Evolutionary conservation across 768 basidiomycete genomes (phyloP), one percentile per base, ranked within the genome.

Genomic region (Mycena olivaceomarginata): DNA sequence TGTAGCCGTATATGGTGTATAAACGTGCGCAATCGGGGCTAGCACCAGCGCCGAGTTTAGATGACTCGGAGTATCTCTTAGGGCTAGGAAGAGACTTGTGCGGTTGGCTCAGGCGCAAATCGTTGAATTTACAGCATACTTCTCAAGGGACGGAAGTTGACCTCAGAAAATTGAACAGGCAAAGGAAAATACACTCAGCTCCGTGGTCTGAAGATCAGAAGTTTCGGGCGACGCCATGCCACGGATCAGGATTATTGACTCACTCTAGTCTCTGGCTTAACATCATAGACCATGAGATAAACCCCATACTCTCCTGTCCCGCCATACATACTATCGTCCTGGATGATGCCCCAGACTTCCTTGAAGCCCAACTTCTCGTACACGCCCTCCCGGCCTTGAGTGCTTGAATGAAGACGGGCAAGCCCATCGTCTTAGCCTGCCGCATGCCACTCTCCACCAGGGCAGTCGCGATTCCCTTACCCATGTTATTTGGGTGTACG

Each of bases 241-340:
- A 56, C 22, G 53, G 53, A 56, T 56, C 53, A 56, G n/a, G 53
- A 31, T 31, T 31, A 56, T 56, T 56, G n/a, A 56, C n/a, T 56
- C n/a, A 56, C 53, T 56, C n/a, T n/a, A n/a, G n/a, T n/a, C n/a
- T n/a, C 20, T 56, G 53, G 53, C 53, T 56, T 22, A 56, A 22
- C 53, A 3, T 56, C n/a, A 56, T 56, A 56, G 53, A 59, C 57
- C 57, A 59, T 59, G 57, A 59, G 57, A 59, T 59, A 59, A 31
- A 59, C 57, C 5, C 25, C 57, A 59, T 59, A 59, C 31, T 59
- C 57, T 59, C 57, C 57, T 3, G 57, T 2, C 25, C 57, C 57
- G 8, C 57, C 57, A 13, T 37, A 59, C 31, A 31, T 31, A 15
- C 11, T 31, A 37, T 59, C 57, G 13, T 59, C 57, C 57, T 59